These are phyloP conservation scores for Discostella stelligera DNA, from an alignment of 352 stramenopile species.

Conservation along the genomic window DNA sequence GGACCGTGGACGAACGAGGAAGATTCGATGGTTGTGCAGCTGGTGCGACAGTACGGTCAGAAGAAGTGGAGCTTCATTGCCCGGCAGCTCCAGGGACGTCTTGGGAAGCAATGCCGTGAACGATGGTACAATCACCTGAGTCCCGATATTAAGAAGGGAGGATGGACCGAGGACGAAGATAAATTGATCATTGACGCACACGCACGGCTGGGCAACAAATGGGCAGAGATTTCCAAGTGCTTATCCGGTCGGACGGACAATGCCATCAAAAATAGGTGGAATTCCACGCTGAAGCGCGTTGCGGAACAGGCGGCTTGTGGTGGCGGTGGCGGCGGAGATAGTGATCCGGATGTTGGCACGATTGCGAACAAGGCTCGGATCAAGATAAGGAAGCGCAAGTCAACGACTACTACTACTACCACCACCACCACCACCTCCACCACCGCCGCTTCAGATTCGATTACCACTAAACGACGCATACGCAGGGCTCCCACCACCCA, in stretches of 20 bases:
- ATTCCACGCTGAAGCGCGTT: slow-evolving; percentile 73
- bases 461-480: slow-evolving; percentile 8
- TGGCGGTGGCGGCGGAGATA: slow-evolving; percentile 1
- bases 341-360: background rate
- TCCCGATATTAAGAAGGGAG: slow-evolving; percentile 90
- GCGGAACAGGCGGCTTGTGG: slow-evolving; percentile 30
- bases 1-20: slow-evolving; percentile 94
- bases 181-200: slow-evolving; percentile 72
- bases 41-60: slow-evolving; percentile 80
- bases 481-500: background rate
- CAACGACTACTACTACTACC: no score
- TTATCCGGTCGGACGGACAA: slow-evolving; percentile 98
- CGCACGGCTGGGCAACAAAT: slow-evolving; percentile 90
- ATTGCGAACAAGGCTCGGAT: background rate
- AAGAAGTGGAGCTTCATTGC: slow-evolving; percentile 87
- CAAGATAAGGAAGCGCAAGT: slow-evolving; percentile 25
- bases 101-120: slow-evolving; percentile 92
- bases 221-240: slow-evolving; percentile 97
- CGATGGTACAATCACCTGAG: slow-evolving; percentile 94
- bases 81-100: slow-evolving; percentile 66
- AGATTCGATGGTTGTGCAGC: slow-evolving; percentile 86
- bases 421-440: no score
- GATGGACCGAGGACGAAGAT: slow-evolving; percentile 89
- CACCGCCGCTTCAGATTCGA: background rate
- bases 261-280: slow-evolving; percentile 97